Percentiles rank a stretch among this genome's conserved stretches.
Conservation (phyloP, 805 yeast species). For the Yamadazyma insecticola region DNA sequence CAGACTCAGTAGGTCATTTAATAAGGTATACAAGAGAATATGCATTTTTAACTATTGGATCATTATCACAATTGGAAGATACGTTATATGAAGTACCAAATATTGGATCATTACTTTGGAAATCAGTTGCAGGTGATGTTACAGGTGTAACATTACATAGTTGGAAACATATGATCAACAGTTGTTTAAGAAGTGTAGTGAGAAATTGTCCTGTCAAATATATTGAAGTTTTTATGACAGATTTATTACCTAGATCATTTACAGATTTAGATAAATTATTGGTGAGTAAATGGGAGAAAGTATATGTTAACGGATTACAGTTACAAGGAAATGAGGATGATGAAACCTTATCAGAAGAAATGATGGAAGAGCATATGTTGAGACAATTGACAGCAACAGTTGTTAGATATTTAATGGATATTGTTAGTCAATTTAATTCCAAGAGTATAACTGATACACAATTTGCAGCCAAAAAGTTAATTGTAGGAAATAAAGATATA, state of each 20-base stretch:
- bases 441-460: conserved; percentile 54
- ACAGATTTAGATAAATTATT: conserved; percentile 69
- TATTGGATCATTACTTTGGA: conserved; percentile 72
- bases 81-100: conserved; percentile 84
- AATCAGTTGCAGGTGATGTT: conserved; percentile 78
- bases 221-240: conserved; percentile 66
- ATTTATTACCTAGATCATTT: conserved; percentile 74
- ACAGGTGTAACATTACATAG: conserved; percentile 90
- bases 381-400: conserved; percentile 92
- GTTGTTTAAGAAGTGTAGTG: conserved; percentile 80
- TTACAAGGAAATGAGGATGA: conserved; percentile 62
- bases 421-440: conserved; percentile 73
- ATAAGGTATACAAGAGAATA: conserved; percentile 94
- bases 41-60: conserved; percentile 84
- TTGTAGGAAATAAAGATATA: conserved; percentile 58
- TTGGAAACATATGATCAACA: conserved; percentile 94
- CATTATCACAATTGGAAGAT: conserved; percentile 84
- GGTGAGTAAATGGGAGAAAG: conserved; percentile 70
- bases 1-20: conserved; percentile 95
- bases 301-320: conserved; percentile 53
- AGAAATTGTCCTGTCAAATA: conserved; percentile 79
- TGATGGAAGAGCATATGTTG: conserved; percentile 94
- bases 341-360: conserved; percentile 88
- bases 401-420: conserved; percentile 79
- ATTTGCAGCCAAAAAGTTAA: conserved; percentile 58